These are phyloP conservation scores for Pecoramyces ruminantium DNA, from an alignment of 192 early-diverging fungal species.

Conservation along the genomic window DNA sequence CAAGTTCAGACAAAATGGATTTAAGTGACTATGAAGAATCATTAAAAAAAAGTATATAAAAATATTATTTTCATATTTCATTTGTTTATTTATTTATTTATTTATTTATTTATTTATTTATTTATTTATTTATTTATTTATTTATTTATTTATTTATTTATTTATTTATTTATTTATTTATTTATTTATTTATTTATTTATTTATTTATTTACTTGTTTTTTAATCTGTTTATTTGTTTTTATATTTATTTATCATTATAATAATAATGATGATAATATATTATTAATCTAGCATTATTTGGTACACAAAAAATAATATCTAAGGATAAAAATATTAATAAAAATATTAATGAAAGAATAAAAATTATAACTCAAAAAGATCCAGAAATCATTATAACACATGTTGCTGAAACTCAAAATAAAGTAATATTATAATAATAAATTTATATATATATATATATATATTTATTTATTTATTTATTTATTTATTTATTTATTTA, in stretches of 20 bases:
- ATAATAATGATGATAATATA: too few species aligned
- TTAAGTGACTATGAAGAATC: constrained; percentile 75
- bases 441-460: too few species aligned
- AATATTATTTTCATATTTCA: too few species aligned
- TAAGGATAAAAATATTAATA: constrained; percentile 70
- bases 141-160: too few species aligned
- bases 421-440: constrained; percentile 25
- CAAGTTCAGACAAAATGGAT: constrained; percentile 63
- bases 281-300: constrained; percentile 20
- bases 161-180: too few species aligned
- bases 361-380: constrained; percentile 54
- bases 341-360: constrained; percentile 68
- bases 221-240: too few species aligned
- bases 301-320: constrained; percentile 44
- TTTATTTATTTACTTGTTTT: too few species aligned
- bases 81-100: too few species aligned
- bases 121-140: too few species aligned
- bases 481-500: constrained; percentile 1
- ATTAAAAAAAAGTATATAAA: constrained; percentile 34
- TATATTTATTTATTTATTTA: background rate
- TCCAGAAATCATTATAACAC: constrained; percentile 67
- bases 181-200: too few species aligned
- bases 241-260: background rate
- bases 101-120: too few species aligned
- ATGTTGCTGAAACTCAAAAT: constrained; percentile 60